Evolutionary conservation across 2,329 filamentous ascomycete species (phyloP), one percentile per base, ranked within the genome.

Genomic region (Ophiostoma novo-ulmi): DNA sequence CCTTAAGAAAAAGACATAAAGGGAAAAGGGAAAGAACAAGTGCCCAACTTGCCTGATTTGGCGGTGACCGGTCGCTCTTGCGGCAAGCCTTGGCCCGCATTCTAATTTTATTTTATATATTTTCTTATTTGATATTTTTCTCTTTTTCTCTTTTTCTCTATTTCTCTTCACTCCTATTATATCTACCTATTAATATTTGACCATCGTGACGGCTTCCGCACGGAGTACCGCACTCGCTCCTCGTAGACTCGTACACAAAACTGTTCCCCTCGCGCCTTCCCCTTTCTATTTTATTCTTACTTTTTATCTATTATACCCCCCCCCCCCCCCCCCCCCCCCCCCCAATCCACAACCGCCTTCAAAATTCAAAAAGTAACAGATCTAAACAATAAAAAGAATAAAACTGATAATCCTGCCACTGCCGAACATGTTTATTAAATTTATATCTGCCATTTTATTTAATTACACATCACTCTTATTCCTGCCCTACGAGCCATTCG

Each of bases 41-140:
- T 14, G 26, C 22, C 70, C 39, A 17, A 31, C 64, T 68, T 70
- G 39, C 69, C 69, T 41, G 26, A 63, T 68, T 68, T 68, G 65
- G 69, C 52, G 52, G 65, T 64, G 69, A 70, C 69, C 36, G 52
- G 52, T 58, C n/a, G 52, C 11, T 58, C 52, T 68, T 39, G 69
- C 35, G 20, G 26, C 65, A 35, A 52, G 26, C 36, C 58, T 69
- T 69, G 17, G 22, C 52, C 22, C 52, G 52, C 52, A 58, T 31
- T 58, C 52, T 58, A 58, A 58, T 58, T 58, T 58, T 58, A 58
- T 58, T 55, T 48, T 17, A 20, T 48, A 13, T 13, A 3, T 44
- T 44, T n/a, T 48, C 14, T 6, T 48, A 20, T 48, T 48, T 48
- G 6, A 5, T n/a, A 20, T n/a, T n/a, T 48, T 17, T 2, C 13